Evolutionary conservation across 2,329 filamentous ascomycete genomes (phyloP).

Genomic region (Talaromyces sp.): DNA sequence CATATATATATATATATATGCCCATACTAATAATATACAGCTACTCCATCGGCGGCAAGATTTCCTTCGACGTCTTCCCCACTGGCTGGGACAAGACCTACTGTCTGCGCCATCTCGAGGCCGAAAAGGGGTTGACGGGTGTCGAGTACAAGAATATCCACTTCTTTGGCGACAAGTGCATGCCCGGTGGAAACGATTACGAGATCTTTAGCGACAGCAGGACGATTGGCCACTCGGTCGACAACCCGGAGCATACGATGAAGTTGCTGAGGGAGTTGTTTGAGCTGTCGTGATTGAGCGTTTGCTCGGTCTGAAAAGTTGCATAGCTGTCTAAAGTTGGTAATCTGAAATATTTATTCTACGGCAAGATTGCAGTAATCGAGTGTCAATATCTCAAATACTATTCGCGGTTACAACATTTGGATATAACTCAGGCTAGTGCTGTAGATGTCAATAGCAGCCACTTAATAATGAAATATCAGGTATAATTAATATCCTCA

Average conservation of each 20-base stretch:
- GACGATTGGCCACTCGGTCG: conserved; percentile 80
- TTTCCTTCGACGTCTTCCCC: conserved; percentile 98
- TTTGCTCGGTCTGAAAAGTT: background rate
- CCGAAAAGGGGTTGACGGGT: conserved; percentile 63
- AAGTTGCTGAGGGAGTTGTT: conserved; percentile 77
- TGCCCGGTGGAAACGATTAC: conserved; percentile 86
- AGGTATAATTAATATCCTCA: background rate
- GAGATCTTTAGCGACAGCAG: conserved; percentile 83
- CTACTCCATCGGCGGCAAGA: conserved; percentile 92
- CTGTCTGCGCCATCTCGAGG: conserved; percentile 81
- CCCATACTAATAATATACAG: conserved; percentile 24
- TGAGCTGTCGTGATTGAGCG: conserved; percentile 43
- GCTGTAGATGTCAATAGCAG: too few species aligned
- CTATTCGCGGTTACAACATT: too few species aligned
- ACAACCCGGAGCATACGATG: conserved; percentile 75
- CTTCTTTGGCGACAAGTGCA: conserved; percentile 98
- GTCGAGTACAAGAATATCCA: conserved; percentile 77
- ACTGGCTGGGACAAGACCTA: conserved; percentile 98
- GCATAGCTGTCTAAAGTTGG: background rate
- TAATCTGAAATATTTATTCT: background rate
- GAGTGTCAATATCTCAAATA: background rate
- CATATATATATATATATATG: background rate
- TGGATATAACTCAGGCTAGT: too few species aligned
- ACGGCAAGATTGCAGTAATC: too few species aligned
- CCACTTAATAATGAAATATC: background rate